phyloP scores from a whole-genome alignment of 1,284 basidiomycete species.

The Cutaneotrichosporon cutaneum region DNA sequence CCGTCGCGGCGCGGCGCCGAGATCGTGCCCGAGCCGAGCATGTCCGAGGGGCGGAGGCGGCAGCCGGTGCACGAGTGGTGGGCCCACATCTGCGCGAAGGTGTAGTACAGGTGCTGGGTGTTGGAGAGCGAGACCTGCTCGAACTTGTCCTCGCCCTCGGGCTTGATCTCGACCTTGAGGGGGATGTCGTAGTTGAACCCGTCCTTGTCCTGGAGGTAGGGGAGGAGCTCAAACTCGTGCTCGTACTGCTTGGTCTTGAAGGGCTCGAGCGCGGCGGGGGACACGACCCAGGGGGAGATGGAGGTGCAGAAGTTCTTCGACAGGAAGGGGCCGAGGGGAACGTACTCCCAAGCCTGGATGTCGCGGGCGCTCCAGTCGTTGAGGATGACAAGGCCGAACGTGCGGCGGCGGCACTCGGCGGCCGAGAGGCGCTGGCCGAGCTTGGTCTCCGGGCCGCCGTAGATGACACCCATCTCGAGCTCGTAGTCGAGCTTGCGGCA shows the following conservation, averaged over 20 bases:
- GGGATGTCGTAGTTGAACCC: constrained; percentile 21
- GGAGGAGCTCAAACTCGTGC: constrained; percentile 22
- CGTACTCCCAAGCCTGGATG: constrained; percentile 31
- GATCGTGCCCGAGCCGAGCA: constrained; percentile 35
- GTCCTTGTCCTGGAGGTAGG: constrained; percentile 26
- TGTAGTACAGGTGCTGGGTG: constrained; percentile 25
- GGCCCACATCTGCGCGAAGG: constrained; percentile 31
- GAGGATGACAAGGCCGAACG: constrained; percentile 31
- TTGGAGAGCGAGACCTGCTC: constrained; percentile 12
- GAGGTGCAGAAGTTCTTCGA: constrained; percentile 38
- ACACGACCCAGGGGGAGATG: constrained; percentile 33
- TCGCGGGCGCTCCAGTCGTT: constrained; percentile 38
- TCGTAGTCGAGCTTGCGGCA: constrained; percentile 32
- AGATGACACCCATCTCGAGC: constrained; percentile 32
- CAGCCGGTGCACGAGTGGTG: constrained; percentile 35
- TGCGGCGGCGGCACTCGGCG: constrained; percentile 24
- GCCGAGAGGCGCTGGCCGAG: constrained; percentile 26
- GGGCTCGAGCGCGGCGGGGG: constrained; percentile 27
- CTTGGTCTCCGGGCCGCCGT: constrained; percentile 25
- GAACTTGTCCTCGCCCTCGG: constrained; percentile 13
- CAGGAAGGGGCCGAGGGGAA: constrained; percentile 29
- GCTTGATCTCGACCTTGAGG: constrained; percentile 21
- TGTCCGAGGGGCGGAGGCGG: constrained; percentile 30
- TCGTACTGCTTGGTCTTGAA: constrained; percentile 29
- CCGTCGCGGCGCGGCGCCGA: constrained; percentile 25